Evolutionary conservation across 75 land plant genomes (phyloP), one percentile per base, ranked within the genome.

Genomic region (Azolla pinnata): DNA sequence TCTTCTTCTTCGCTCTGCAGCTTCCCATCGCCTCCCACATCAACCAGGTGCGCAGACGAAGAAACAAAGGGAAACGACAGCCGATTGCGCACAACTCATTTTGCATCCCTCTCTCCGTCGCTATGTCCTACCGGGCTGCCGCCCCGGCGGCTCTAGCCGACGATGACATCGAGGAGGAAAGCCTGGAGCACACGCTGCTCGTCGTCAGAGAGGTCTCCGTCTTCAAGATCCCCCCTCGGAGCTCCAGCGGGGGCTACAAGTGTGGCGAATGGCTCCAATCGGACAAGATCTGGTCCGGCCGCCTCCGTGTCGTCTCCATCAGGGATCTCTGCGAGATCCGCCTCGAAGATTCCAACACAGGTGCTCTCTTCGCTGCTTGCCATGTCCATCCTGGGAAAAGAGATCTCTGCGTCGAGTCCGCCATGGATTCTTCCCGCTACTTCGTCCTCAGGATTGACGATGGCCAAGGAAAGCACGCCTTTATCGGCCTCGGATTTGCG

Each of bases 221-320:
- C 27, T 95, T 71, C 85, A 95, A 95, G 64, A 86, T 95, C 83
- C 91, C 99, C 8, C 87, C 96, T 1, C 81, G 99, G 44, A 64
- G 74, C 63, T 83, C 87, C 49, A 79, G 83, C 70, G 99, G 96
- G 50, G 96, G 96, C 9, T 95, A 86, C 76, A 95, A 95, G 67
- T 95, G 99, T 63, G 96, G 90, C 33, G 99, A 92, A 67, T 89
- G 99, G 99, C 83, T 95, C 5, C 99, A 95, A 63, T 79, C 99
- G 56, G 99, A 95, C 70, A 83, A 81, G 78, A 95, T 95, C 79
- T 95, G 99, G 99, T 70, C 96, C 19, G 99, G 99, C 16, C 78
- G 99, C 5, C 79, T 95, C 61, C 78, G 84, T 24, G 85, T 89
- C 23, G 85, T 89, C 3, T 95, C 99, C n/a, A 70, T 82, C 65